Conservation (phyloP, 352 stramenopile genomes). For the Globisporangium nagaii region DNA sequence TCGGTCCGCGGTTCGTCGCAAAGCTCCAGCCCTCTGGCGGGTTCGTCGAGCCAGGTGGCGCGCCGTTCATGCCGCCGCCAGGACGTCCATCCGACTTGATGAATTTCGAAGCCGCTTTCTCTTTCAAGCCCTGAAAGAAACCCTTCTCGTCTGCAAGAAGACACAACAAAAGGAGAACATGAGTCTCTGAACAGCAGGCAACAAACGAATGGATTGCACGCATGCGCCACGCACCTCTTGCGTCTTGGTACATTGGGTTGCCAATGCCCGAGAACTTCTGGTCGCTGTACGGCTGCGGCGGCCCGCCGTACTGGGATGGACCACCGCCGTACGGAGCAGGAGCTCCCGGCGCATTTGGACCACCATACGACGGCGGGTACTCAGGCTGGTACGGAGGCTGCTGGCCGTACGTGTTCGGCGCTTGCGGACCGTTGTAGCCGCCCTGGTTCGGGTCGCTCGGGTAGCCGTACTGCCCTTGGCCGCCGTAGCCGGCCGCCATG, state of each 20-base stretch:
- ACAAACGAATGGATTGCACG: no score
- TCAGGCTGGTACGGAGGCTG: conserved; percentile 39
- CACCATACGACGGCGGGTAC: conserved; percentile 42
- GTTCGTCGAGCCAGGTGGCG: conserved; percentile 63
- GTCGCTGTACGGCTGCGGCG: conserved; percentile 52
- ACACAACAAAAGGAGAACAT: background rate
- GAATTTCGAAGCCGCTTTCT: conserved; percentile 81
- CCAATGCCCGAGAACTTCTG: conserved; percentile 91
- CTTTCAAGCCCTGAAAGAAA: conserved; percentile 83
- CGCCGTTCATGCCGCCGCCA: conserved; percentile 47
- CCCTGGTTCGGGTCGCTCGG: conserved; percentile 37
- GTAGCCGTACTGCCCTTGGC: conserved; percentile 40
- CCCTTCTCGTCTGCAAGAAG: conserved; percentile 68
- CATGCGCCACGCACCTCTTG: conserved; percentile 31
- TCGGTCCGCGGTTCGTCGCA: conserved; percentile 78
- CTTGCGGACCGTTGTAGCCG: conserved; percentile 35
- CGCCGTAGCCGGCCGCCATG: conserved; percentile 33
- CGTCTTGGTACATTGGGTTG: conserved; percentile 94
- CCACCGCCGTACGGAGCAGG: conserved; percentile 26
- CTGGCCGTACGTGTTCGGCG: conserved; percentile 30
- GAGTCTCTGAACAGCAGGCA: background rate
- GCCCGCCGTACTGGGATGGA: conserved; percentile 34
- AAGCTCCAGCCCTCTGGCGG: conserved; percentile 81
- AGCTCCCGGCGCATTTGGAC: conserved; percentile 15
- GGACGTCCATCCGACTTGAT: conserved; percentile 43